These are phyloP conservation scores for Erythrophleum fordii DNA, from an alignment of 306 rosid species.

Conservation along the genomic window DNA sequence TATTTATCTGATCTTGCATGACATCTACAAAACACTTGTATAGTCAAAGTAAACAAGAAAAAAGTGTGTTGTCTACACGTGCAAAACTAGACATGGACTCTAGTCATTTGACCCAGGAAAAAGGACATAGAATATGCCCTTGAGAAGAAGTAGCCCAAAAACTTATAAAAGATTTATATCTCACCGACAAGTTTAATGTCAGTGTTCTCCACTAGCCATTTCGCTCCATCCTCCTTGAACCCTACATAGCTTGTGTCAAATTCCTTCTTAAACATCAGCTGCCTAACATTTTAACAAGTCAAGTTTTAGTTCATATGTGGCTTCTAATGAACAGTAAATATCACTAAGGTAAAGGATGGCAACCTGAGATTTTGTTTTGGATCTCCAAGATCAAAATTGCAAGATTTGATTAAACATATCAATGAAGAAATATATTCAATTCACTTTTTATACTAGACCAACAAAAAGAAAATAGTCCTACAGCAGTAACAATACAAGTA, in stretches of 20 bases:
- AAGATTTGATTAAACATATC: constrained; percentile 20
- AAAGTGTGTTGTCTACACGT: neutral
- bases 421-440: constrained; percentile 7
- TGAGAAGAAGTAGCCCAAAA: constrained; percentile 29
- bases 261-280: constrained; percentile 81
- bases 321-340: constrained; percentile 25
- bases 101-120: neutral
- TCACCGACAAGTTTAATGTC: constrained; percentile 92
- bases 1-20: constrained; percentile 11
- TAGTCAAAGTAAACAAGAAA: constrained; percentile 1
- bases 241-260: constrained; percentile 79
- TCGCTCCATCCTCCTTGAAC: constrained; percentile 88
- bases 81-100: constrained; percentile 12
- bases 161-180: constrained; percentile 29
- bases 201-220: constrained; percentile 88
- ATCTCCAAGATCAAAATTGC: constrained; percentile 26
- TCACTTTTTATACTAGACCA: neutral
- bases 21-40: constrained; percentile 15
- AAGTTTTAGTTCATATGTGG: constrained; percentile 25
- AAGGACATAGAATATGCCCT: constrained; percentile 4
- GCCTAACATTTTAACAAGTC: constrained; percentile 58
- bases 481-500: neutral
- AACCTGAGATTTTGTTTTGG: constrained; percentile 1
- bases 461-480: constrained; percentile 21
- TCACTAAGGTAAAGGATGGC: constrained; percentile 18